Conservation (phyloP, 768 basidiomycete species). For the Naganishia onofrii region DNA sequence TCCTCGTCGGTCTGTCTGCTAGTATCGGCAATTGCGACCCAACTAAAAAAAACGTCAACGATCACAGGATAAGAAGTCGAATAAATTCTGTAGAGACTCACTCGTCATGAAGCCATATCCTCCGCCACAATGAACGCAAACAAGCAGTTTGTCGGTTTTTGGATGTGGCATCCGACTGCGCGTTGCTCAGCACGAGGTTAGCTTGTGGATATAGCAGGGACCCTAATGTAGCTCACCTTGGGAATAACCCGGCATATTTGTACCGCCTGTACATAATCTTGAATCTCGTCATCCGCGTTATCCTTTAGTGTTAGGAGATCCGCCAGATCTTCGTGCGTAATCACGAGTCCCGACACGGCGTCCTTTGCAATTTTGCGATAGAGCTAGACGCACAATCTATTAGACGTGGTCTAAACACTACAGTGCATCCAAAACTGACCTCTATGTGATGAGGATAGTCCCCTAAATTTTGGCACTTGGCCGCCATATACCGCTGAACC, state of each 20-base stretch:
- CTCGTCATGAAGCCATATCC: slow-evolving; percentile 27
- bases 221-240: slow-evolving; percentile 9
- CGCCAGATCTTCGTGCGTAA: slow-evolving; percentile 18
- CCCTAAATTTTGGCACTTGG: slow-evolving; percentile 16
- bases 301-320: slow-evolving; percentile 28
- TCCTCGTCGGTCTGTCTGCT: slow-evolving; percentile 23
- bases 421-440: background rate
- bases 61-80: no score
- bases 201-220: background rate
- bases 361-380: slow-evolving; percentile 11
- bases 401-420: background rate
- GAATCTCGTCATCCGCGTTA: slow-evolving; percentile 12
- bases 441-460: slow-evolving; percentile 16
- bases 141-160: slow-evolving; percentile 11
- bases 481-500: slow-evolving; percentile 16
- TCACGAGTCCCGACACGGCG: slow-evolving; percentile 4
- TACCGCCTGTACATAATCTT: slow-evolving; percentile 24
- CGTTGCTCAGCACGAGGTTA: no score
- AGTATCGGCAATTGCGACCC: slow-evolving; percentile 16
- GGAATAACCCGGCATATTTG: slow-evolving; percentile 8
- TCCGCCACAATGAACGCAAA: slow-evolving; percentile 25
- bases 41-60: slow-evolving; percentile 19
- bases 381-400: background rate
- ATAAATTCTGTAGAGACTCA: background rate
- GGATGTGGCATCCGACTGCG: background rate